Base-by-base conservation (phyloP, 495 filamentous ascomycete genomes). In the Chaetomium cochliodes region DNA sequence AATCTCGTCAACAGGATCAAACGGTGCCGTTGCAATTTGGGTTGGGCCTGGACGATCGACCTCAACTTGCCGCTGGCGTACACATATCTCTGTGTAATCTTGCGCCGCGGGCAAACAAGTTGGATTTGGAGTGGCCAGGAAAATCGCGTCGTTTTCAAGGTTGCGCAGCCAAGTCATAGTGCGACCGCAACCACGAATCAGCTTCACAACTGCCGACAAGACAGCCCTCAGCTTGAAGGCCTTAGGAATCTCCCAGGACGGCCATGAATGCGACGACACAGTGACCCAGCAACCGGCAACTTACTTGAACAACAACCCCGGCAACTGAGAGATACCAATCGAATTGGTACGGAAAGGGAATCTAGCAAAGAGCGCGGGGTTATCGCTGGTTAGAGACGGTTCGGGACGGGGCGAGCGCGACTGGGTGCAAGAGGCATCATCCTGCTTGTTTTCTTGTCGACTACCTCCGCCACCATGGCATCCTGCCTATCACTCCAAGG, bases 401-500 rank as follows among this genome's bases (percentile, higher is more conserved):
- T 47, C 2, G n/a, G 41, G 22, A 56, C 53, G 41, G 53, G 60
- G 52, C 51, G 50, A 28, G 44, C 41, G 18, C 67, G 53, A 16
- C 53, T 37, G 5, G 66, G 50, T 52, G 62, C 65, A 23, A 65
- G 58, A 28, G 53, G 41, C 6, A 44, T 66, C 22, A 44, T 66
- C 25, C 25, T 72, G 46, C 49, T 72, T 37, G 65, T 68, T 39
- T 53, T 71, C 6, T 54, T 74, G 22, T 65, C 70, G 16, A 55
- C 70, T 9, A 26, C 68, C 15, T 66, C 70, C 13, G 41, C 66
- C 20, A 70, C 72, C 57, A 75, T 75, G 74, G 67, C 74, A 0
- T 60, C 64, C n/a, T 99, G 96, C 72, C 86, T 99, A 60, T 85
- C 93, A 22, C 85, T 99, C 30, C 77, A 84, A 50, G 87, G 83